Conservation (phyloP, 2,329 filamentous ascomycete species). For the Neoascochyta sp. region DNA sequence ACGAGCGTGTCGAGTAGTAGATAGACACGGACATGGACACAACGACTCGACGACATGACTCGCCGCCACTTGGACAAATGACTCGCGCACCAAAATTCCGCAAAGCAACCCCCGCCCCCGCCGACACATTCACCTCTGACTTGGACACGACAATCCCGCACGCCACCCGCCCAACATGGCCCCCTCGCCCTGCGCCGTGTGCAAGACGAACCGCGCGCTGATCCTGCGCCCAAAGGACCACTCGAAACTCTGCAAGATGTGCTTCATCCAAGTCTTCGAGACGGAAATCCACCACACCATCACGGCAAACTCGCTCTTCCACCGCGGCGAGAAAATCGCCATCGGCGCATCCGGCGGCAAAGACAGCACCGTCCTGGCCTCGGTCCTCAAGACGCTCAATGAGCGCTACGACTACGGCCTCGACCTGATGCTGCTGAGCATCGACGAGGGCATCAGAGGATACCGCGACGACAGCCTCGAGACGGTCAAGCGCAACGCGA, state of each 20-base stretch:
- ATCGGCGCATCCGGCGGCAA: slow-evolving; percentile 97
- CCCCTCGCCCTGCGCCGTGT: slow-evolving; percentile 70
- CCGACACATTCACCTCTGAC: not conserved
- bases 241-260: slow-evolving; percentile 84
- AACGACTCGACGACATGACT: slow-evolving; percentile 1
- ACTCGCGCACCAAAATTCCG: slow-evolving; percentile 5
- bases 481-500: slow-evolving; percentile 90
- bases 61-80: slow-evolving; percentile 4
- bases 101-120: slow-evolving; percentile 1
- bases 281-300: slow-evolving; percentile 94
- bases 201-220: slow-evolving; percentile 71
- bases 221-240: slow-evolving; percentile 95
- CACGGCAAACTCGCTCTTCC: slow-evolving; percentile 73
- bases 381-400: slow-evolving; percentile 90
- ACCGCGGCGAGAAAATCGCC: slow-evolving; percentile 77
- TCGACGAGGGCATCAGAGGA: slow-evolving; percentile 96
- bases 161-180: slow-evolving; percentile 56
- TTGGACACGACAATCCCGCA: slow-evolving; percentile 3
- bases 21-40: too few relatives aligned
- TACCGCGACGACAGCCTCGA: slow-evolving; percentile 95
- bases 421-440: slow-evolving; percentile 79
- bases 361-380: slow-evolving; percentile 93
- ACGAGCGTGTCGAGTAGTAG: too few relatives aligned
- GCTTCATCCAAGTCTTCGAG: slow-evolving; percentile 86
- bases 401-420: slow-evolving; percentile 83